Evolutionary conservation across 2,329 filamentous ascomycete species (phyloP).

Genomic region (Paecilomyces fulvus): DNA sequence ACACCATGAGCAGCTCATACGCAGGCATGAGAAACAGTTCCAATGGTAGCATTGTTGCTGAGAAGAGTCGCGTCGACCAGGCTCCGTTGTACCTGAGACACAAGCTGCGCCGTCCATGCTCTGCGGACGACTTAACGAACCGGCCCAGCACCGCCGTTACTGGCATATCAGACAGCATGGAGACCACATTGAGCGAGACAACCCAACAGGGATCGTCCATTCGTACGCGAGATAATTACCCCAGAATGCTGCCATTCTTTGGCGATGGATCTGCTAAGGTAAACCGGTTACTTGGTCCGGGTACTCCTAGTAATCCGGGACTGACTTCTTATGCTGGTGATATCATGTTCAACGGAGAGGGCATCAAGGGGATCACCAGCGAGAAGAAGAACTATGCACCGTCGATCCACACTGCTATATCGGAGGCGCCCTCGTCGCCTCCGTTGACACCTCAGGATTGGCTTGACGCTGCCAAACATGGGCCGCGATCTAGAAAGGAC

Average conservation of each 20-base stretch:
- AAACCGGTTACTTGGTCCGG: constrained; percentile 16
- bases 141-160: constrained; percentile 23
- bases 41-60: constrained; percentile 25
- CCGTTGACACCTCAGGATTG: constrained; percentile 34
- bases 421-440: constrained; percentile 17
- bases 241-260: constrained; percentile 24
- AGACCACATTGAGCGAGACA: constrained; percentile 24
- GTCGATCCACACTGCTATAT: constrained; percentile 9
- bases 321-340: constrained; percentile 14
- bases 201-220: constrained; percentile 15
- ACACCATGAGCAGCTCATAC: constrained; percentile 35
- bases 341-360: constrained; percentile 13
- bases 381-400: constrained; percentile 16
- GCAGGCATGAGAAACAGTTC: constrained; percentile 23
- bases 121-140: constrained; percentile 24
- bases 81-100: constrained; percentile 12
- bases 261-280: constrained; percentile 19
- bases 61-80: constrained; percentile 17
- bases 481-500: constrained; percentile 12
- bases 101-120: constrained; percentile 21
- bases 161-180: constrained; percentile 20
- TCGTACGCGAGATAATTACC: constrained; percentile 14
- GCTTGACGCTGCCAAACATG: constrained; percentile 31
- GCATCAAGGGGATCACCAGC: constrained; percentile 12
- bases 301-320: constrained; percentile 14